Conservation (phyloP, 352 stramenopile species). For the Globisporangium canariense region DNA sequence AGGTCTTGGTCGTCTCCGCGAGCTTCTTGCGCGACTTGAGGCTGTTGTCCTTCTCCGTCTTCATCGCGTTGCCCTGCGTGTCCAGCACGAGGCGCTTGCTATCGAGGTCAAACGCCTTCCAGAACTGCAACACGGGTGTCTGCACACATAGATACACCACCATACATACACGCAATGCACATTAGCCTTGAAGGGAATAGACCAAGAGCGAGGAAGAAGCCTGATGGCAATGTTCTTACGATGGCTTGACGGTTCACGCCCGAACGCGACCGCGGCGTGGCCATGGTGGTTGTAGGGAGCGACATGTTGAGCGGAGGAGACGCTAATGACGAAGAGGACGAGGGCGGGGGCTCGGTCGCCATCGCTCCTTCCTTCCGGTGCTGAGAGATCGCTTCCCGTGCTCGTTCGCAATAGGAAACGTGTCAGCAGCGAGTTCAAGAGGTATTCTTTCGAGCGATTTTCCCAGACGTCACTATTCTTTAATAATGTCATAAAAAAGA, state of each 20-base stretch:
- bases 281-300: neutral
- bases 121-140: constrained; percentile 75
- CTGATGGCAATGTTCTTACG: constrained; percentile 12
- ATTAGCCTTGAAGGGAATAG: neutral
- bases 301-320: neutral
- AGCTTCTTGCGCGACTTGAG: constrained; percentile 81
- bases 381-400: neutral
- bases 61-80: constrained; percentile 75
- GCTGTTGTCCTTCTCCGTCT: constrained; percentile 80
- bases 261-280: constrained; percentile 13
- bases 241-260: constrained; percentile 28
- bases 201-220: neutral
- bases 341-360: constrained; percentile 3
- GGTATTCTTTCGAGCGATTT: too few species aligned
- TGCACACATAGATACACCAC: constrained; percentile 14
- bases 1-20: constrained; percentile 82
- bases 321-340: neutral
- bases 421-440: neutral
- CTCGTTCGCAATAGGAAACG: neutral
- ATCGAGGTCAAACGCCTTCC: constrained; percentile 85
- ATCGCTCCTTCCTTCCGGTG: neutral
- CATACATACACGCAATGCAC: neutral
- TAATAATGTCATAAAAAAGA: neutral
- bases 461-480: neutral
- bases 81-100: constrained; percentile 81